Evolutionary conservation across 768 basidiomycete genomes (phyloP).

Genomic region (Macrolepiota fuliginosa): DNA sequence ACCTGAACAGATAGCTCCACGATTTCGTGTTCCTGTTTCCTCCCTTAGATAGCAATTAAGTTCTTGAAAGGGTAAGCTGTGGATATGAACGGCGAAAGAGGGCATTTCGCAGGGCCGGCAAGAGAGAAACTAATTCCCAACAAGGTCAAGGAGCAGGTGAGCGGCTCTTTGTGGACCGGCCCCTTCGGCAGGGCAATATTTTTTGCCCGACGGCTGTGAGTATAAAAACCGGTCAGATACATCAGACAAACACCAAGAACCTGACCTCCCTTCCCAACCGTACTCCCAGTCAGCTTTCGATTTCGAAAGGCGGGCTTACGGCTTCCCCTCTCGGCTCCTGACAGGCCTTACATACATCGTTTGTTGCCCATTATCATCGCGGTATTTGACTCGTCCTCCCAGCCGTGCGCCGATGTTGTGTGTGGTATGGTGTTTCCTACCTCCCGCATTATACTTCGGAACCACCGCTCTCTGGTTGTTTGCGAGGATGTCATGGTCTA

Average conservation of each 20-base stretch:
- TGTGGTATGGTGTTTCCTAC: background rate
- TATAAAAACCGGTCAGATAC: background rate
- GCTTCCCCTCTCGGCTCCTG: background rate
- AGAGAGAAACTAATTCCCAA: background rate
- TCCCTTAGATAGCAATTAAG: background rate
- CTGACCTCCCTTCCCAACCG: background rate
- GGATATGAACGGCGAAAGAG: background rate
- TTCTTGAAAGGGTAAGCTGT: background rate
- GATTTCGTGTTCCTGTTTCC: background rate
- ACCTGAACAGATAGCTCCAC: slow-evolving; percentile 2
- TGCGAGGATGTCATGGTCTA: background rate
- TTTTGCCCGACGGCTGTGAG: background rate
- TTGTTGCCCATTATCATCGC: no score
- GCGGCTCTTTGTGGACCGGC: background rate
- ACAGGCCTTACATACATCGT: background rate
- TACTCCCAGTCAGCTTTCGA: background rate
- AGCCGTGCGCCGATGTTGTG: background rate
- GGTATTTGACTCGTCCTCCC: no score
- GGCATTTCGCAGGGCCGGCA: background rate
- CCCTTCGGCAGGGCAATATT: background rate
- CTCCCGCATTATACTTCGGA: background rate
- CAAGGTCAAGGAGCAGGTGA: background rate
- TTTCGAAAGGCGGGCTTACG: background rate
- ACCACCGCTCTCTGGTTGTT: background rate
- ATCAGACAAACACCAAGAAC: background rate